Base-by-base conservation (phyloP, 371 early-diverging fungal species). In the Blastocladiella emersonii region DNA sequence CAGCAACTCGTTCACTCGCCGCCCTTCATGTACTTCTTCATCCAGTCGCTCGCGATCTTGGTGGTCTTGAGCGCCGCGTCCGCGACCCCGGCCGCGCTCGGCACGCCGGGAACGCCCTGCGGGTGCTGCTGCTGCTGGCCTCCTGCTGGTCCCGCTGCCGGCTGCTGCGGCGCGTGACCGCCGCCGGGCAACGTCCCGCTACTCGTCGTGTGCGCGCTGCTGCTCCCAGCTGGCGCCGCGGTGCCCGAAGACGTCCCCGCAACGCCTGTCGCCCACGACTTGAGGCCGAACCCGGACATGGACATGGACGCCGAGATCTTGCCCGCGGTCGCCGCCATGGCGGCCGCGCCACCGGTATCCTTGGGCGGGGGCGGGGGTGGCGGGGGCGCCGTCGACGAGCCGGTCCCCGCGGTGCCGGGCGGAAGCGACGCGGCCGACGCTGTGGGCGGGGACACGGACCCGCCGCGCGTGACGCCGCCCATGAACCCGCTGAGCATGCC, bases 61-160 rank as follows among this genome's bases (percentile, higher is more conserved):
- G 60, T 62, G n/a, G 62, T 62, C 43, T 62, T 62, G 12, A 13
- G 61, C 37, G 62, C 62, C 27, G 62, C 62, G 8, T 44, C 62
- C 30, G 62, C 30, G 7, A 37, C n/a, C 7, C 30, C 62, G 15
- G 53, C 53, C 53, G 27, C n/a, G 56, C 7, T 10, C 15, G 4
- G 34, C 34, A 12, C 34, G 60, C 7, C 60, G 56, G 27, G 56
- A 15, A 37, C 30, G 4, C n/a, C 55, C 30, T 53, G 30, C 4
- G 5, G 34, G 7, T 5, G 55, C 27, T 53, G 27, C 55, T 27
- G 55, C 39, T 37, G 39, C 39, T 5, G 39, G 13, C 39, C 7
- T n/a, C n/a, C n/a, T n/a, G n/a, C n/a, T n/a, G n/a, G n/a, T n/a
- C n/a, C n/a, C n/a, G n/a, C n/a, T n/a, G n/a, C n/a, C n/a, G n/a